Conservation (phyloP, 1,284 basidiomycete species). For the Taiwanofungus camphoratus region DNA sequence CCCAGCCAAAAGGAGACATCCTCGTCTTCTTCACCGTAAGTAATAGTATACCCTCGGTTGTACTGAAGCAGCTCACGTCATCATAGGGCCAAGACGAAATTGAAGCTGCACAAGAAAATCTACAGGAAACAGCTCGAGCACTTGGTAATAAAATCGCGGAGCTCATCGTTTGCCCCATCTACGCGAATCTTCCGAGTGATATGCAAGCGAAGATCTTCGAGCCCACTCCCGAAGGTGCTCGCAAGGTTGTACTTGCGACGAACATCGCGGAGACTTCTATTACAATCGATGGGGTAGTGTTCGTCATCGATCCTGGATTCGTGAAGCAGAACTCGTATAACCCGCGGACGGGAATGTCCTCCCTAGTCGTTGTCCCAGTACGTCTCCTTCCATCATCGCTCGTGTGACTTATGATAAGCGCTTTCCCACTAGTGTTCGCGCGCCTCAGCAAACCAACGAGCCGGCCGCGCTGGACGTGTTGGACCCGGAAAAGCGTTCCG, state of each 20-base stretch:
- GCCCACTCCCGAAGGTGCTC: slow-evolving; percentile 91
- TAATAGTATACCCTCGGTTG: slow-evolving; percentile 5
- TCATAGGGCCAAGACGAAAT: slow-evolving; percentile 97
- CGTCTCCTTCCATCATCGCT: slow-evolving; percentile 31
- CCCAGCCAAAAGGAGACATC: slow-evolving; percentile 97
- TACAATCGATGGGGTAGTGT: slow-evolving; percentile 96
- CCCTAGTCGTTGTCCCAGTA: slow-evolving; percentile 88
- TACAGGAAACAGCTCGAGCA: slow-evolving; percentile 92
- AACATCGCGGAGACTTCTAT: slow-evolving; percentile 99
- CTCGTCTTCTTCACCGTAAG: slow-evolving; percentile 91
- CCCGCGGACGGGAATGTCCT: slow-evolving; percentile 95
- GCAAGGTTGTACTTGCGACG: slow-evolving; percentile 96
- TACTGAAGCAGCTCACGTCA: slow-evolving; percentile 4
- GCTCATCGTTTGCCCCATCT: slow-evolving; percentile 94
- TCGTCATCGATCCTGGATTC: slow-evolving; percentile 96
- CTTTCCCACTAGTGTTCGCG: slow-evolving; percentile 72
- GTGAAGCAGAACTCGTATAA: slow-evolving; percentile 98
- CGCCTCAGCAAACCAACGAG: slow-evolving; percentile 95
- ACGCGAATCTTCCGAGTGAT: slow-evolving; percentile 96
- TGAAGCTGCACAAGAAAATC: slow-evolving; percentile 92
- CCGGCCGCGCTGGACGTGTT: slow-evolving; percentile 94
- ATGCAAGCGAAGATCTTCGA: slow-evolving; percentile 99
- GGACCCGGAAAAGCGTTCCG: slow-evolving; percentile 99
- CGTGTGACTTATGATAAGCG: slow-evolving; percentile 6
- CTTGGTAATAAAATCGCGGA: slow-evolving; percentile 96